Evolutionary conservation across 495 filamentous ascomycete genomes (phyloP).

Genomic region (Neurospora terricola): DNA sequence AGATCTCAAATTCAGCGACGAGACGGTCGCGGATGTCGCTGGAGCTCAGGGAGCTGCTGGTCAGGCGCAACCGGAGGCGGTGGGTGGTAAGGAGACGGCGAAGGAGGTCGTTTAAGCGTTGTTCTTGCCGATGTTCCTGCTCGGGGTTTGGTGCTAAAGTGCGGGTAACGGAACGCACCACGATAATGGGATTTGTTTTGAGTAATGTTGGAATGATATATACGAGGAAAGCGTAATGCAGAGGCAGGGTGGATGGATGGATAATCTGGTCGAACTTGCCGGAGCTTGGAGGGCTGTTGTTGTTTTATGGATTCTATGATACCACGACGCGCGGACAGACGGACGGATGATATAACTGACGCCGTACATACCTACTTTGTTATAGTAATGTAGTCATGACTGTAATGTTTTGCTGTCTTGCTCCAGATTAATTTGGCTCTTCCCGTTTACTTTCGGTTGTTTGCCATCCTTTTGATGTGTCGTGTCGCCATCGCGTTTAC

Average conservation of each 20-base stretch:
- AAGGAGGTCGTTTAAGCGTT: background rate
- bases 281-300: background rate
- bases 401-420: background rate
- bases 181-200: background rate
- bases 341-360: background rate
- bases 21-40: conserved; percentile 59
- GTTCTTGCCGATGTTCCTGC: background rate
- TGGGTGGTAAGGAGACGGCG: background rate
- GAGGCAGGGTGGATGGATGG: background rate
- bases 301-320: background rate
- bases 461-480: background rate
- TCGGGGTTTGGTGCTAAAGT: background rate
- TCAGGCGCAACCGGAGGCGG: background rate
- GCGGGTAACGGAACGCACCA: background rate
- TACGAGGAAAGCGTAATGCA: background rate
- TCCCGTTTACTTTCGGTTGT: background rate
- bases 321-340: background rate
- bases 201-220: background rate
- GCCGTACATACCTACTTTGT: background rate
- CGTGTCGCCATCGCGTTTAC: background rate
- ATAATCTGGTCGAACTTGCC: background rate
- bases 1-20: conserved; percentile 75
- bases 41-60: background rate
- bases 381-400: background rate
- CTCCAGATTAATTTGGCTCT: no score